These are phyloP conservation scores for Rubia yunnanensis DNA, from an alignment of 257 asterid genomes.

Conservation along the genomic window DNA sequence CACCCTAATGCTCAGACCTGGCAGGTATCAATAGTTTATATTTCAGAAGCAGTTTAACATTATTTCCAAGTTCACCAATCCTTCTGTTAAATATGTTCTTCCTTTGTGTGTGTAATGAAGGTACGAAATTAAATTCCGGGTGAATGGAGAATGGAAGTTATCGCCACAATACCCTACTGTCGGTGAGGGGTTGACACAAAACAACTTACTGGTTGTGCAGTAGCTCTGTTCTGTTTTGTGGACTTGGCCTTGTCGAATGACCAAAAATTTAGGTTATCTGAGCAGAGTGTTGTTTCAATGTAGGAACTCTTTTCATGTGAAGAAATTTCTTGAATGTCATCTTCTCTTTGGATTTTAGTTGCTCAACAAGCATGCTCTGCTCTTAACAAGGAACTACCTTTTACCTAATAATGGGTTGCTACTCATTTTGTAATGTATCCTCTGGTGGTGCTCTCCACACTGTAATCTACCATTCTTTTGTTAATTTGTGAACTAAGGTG, in stretches of 20 bases:
- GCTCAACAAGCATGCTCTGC: not conserved
- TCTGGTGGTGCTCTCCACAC: not conserved
- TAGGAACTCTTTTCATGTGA: not conserved
- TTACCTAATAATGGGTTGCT: not conserved
- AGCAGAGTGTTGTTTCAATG: not conserved
- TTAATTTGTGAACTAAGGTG: too few species aligned
- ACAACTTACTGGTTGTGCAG: constrained; percentile 69
- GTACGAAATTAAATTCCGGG: constrained; percentile 77
- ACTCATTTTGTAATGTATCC: not conserved
- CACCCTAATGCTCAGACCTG: constrained; percentile 70
- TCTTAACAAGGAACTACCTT: not conserved
- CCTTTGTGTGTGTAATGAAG: constrained; percentile 7
- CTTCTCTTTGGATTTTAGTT: too few species aligned
- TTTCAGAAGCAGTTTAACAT: not conserved
- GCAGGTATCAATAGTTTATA: constrained; percentile 47
- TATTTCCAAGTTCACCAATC: not conserved
- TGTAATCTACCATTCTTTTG: not conserved
- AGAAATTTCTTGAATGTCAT: not conserved
- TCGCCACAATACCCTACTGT: constrained; percentile 62
- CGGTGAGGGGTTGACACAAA: constrained; percentile 73
- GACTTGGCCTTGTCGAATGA: not conserved
- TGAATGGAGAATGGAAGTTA: constrained; percentile 78
- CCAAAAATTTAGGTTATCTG: not conserved
- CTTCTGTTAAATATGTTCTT: not conserved
- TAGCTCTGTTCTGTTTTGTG: constrained; percentile 20